phyloP scores from a whole-genome alignment of 768 basidiomycete genomes.

The Tephrocybe sp. region DNA sequence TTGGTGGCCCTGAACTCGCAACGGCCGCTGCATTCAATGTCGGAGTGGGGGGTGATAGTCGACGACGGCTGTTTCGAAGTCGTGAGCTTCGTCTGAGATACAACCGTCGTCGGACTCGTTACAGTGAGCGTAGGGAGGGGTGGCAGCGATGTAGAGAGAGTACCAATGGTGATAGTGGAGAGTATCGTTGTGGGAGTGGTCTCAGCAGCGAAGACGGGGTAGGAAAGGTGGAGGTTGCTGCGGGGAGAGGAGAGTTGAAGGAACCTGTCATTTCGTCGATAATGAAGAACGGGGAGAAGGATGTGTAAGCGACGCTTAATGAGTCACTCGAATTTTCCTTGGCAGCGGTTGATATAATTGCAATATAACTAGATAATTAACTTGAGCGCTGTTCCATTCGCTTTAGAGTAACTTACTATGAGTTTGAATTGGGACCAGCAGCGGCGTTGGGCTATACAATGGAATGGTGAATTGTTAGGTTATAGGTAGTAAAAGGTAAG shows the following conservation, averaged over 20 bases:
- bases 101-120: conserved; percentile 1
- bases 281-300: conserved; percentile 59
- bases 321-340: conserved; percentile 26
- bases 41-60: conserved; percentile 11
- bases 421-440: conserved; percentile 56
- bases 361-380: conserved; percentile 53
- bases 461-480: not conserved
- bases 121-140: conserved; percentile 13
- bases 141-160: conserved; percentile 23
- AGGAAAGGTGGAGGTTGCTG: conserved; percentile 46
- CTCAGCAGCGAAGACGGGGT: conserved; percentile 41
- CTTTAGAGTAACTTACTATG: conserved; percentile 64
- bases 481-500: not conserved
- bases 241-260: conserved; percentile 46
- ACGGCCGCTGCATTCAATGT: conserved; percentile 10
- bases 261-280: conserved; percentile 64
- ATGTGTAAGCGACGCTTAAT: conserved; percentile 30
- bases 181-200: conserved; percentile 34
- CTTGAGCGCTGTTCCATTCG: not conserved
- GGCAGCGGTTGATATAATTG: conserved; percentile 44
- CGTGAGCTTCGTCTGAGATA: conserved; percentile 18
- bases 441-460: conserved; percentile 50
- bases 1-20: conserved; percentile 1
- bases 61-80: conserved; percentile 15
- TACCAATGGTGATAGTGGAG: conserved; percentile 40